Base-by-base conservation (phyloP, 1,139 yeast species). In the Meyerozyma sp. region DNA sequence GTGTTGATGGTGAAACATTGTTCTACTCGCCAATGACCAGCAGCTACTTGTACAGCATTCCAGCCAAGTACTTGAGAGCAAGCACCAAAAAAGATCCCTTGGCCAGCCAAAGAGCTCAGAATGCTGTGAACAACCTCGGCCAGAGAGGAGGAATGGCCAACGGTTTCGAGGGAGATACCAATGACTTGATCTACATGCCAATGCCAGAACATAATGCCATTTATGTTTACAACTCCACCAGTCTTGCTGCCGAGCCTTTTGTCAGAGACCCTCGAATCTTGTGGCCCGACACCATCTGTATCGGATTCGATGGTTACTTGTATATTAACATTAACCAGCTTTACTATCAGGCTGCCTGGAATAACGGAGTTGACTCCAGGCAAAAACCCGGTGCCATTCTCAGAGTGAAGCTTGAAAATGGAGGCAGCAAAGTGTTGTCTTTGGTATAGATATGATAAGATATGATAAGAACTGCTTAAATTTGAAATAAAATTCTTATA, bases 21-120 rank as follows among this genome's bases (percentile, higher is more conserved):
- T 32, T 13, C 36, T 32, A 32, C 36, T 32, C 36, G 18, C 36
- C 36, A 13, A 32, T 32, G 36, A 32, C 36, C 11, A 32, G 36
- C 9, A 16, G 16, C 36, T 14, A 32, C 36, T 32, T 32, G 36
- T 32, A 32, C 21, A 32, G 36, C 21, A 32, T 32, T 32, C 36
- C 36, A 5, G 36, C 36, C 18, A 32, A 32, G 21, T 32, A 32
- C 21, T 32, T 32, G 21, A 13, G 36, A 18, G 36, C 36, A 5
- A 32, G 9, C 8, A 5, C 36, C n/a, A 32, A 32, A 6, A 16
- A 32, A 5, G 36, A 32, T 16, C 36, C 36, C 4, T 32, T 32
- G 21, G 36, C 36, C 6, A 32, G 8, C 21, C 36, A 32, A 16
- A 13, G 36, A 3, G 36, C 36, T 6, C 18, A 18, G 20, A 32